Evolutionary conservation across 169 alveolate species (phyloP), one percentile per base, ranked within the genome.

Genomic region (Cryptosporidium meleagridis): DNA sequence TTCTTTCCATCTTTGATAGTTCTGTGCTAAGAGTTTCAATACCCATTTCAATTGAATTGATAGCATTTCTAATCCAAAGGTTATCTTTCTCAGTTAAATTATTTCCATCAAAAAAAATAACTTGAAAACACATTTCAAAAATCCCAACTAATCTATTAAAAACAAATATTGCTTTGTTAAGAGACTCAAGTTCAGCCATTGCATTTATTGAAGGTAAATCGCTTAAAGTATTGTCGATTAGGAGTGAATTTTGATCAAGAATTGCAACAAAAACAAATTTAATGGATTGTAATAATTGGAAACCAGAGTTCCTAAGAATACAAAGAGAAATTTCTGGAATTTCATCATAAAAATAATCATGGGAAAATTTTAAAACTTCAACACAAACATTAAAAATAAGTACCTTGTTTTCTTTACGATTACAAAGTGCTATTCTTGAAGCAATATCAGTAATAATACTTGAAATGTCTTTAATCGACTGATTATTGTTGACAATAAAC

Each of bases 211-310:
- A 80, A 39, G 89, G 89, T 16, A 80, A 48, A 21, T 59, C 75
- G 8, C 16, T 65, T 26, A 62, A n/a, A 26, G 58, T 37, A 18
- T 37, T 80, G 5, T 80, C 52, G 29, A 80, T 39, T 26, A 80
- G 61, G 16, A 55, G 58, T n/a, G 89, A 80, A 21, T 80, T 80
- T 80, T 80, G 59, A 48, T 80, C 89, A 45, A 80, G 48, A 26
- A 80, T 37, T 65, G 89, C 89, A 62, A 80, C 89, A 51, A 80
- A 80, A 26, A 80, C 75, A 65, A 80, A 80, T 80, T 80, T 59
- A 62, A 80, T 67, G 3, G 89, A 62, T 26, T 69, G 75, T 62
- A 80, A 53, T 21, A 80, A 37, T 31, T 59, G 75, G 1, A 44
- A 21, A 7, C 89, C 75, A 61, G 45, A 21, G 39, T 80, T 59